These are phyloP conservation scores for Chrysoporthe austroafricana DNA, from an alignment of 2,329 filamentous ascomycete species.

Conservation along the genomic window DNA sequence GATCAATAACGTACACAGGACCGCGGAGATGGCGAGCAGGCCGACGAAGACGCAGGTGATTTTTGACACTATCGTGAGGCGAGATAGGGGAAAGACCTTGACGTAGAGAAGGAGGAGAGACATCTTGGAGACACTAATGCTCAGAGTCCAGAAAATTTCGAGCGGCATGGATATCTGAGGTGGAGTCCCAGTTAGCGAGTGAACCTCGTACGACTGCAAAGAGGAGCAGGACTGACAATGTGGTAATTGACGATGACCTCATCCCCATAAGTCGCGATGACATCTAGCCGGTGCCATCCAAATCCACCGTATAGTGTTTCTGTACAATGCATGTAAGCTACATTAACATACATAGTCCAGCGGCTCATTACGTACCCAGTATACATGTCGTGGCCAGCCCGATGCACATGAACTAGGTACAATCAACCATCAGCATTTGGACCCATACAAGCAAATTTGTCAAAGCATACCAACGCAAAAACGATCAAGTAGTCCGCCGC, in stretches of 20 bases:
- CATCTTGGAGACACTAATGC: conserved; percentile 23
- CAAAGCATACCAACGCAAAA: conserved; percentile 13
- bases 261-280: not conserved
- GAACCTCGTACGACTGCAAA: too few relatives aligned
- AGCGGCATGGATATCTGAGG: conserved; percentile 17
- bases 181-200: not conserved
- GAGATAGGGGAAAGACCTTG: conserved; percentile 22
- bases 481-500: conserved; percentile 17
- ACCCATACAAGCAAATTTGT: not conserved
- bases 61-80: conserved; percentile 23
- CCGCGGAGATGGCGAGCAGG: conserved; percentile 29
- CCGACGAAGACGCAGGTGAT: conserved; percentile 29
- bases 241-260: conserved; percentile 20
- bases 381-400: conserved; percentile 12
- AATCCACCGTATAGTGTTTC: conserved; percentile 20
- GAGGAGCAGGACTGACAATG: conserved; percentile 4
- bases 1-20: conserved; percentile 29
- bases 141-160: conserved; percentile 23
- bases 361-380: not conserved
- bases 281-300: conserved; percentile 20
- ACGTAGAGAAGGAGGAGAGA: conserved; percentile 22
- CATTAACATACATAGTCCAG: not conserved
- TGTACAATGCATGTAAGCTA: not conserved
- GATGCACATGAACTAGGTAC: conserved; percentile 4
- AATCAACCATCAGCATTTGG: not conserved